Percentiles rank a stretch among this genome's conserved stretches.
These are phyloP conservation scores for Colletotrichum falcatum DNA, from an alignment of 2,329 filamentous ascomycete genomes.

Conservation along the genomic window DNA sequence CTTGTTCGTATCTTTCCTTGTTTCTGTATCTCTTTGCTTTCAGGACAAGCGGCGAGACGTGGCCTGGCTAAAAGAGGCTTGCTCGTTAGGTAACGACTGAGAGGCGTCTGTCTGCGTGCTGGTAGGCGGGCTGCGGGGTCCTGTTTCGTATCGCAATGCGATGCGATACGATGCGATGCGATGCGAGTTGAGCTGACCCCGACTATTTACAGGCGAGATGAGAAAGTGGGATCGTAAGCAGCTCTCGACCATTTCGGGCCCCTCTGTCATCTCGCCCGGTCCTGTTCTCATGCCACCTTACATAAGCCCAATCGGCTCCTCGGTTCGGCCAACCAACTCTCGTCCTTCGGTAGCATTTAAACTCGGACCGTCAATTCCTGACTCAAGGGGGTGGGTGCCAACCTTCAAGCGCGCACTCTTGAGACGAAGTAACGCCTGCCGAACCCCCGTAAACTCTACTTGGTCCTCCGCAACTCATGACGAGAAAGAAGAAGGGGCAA, in stretches of 20 bases:
- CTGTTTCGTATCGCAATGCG: neutral
- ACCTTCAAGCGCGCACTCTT: neutral
- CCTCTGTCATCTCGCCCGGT: constrained; percentile 4
- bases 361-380: neutral
- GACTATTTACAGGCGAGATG: neutral
- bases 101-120: neutral
- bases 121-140: neutral
- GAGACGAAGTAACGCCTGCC: neutral
- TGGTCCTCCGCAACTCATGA: no score
- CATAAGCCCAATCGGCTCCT: constrained; percentile 4
- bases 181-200: neutral
- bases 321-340: constrained; percentile 4
- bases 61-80: neutral
- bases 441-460: neutral
- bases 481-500: no score
- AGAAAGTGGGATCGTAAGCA: neutral
- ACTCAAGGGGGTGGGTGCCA: neutral
- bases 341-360: neutral
- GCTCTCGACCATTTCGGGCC: constrained; percentile 18
- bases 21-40: neutral
- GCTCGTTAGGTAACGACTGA: neutral
- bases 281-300: constrained; percentile 1
- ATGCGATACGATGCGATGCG: neutral
- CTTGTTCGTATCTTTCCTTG: no score
- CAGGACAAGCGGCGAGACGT: neutral